Conservation (phyloP, 2,329 filamentous ascomycete genomes). For the Dactylella cylindrospora region DNA sequence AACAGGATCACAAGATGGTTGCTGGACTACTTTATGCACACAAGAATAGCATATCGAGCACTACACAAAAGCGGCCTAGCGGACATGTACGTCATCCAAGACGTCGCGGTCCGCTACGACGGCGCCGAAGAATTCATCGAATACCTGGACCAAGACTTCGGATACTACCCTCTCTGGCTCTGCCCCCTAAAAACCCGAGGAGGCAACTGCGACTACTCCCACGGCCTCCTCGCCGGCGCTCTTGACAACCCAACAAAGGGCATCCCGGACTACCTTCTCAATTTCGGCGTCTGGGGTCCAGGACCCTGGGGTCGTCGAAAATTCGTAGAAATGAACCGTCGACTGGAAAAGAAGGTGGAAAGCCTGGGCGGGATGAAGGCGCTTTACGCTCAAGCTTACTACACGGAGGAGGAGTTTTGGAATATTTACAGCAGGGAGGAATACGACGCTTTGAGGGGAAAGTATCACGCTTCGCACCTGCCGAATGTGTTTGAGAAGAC, state of each 20-base stretch:
- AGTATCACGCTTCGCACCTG: conserved; percentile 63
- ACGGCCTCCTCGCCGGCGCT: conserved; percentile 58
- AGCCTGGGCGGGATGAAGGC: conserved; percentile 68
- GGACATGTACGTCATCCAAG: conserved; percentile 51
- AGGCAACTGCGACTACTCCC: conserved; percentile 53
- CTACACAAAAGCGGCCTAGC: conserved; percentile 64
- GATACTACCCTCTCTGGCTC: conserved; percentile 61
- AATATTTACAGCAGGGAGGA: conserved; percentile 62
- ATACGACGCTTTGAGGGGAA: conserved; percentile 62
- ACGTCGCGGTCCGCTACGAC: conserved; percentile 37
- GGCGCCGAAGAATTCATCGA: conserved; percentile 25
- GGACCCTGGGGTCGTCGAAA: conserved; percentile 54
- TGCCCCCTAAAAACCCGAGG: conserved; percentile 58
- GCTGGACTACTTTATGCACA: conserved; percentile 65
- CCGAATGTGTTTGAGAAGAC: conserved; percentile 71
- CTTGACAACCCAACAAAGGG: conserved; percentile 49
- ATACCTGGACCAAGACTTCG: conserved; percentile 56
- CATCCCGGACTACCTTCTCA: conserved; percentile 56
- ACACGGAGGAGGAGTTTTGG: conserved; percentile 70
- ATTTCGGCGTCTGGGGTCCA: conserved; percentile 66
- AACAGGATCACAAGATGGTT: conserved; percentile 64
- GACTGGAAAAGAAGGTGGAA: conserved; percentile 62
- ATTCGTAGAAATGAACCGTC: conserved; percentile 61
- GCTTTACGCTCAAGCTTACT: conserved; percentile 70
- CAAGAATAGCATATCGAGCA: conserved; percentile 66